Base-by-base conservation (phyloP, 2,329 filamentous ascomycete species). In the Colletotrichum liaoningense region DNA sequence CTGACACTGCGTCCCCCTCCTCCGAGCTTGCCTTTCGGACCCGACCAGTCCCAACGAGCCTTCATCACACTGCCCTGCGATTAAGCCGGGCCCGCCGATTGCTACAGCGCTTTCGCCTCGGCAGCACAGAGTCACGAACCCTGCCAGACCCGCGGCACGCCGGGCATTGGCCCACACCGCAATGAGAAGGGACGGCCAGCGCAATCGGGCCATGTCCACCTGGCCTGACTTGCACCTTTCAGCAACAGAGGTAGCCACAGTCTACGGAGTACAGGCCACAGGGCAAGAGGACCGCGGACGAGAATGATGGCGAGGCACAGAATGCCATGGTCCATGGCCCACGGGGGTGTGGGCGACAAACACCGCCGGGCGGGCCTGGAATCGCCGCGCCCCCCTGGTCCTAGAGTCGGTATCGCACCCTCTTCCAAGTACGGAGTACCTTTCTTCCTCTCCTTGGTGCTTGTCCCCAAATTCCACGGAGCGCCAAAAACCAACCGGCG, bases 101-200 rank as follows among this genome's bases (percentile, higher is more conserved):
- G 62, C 60, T 70, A 73, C 71, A 73, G 67, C 67, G 49, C 62
- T 63, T 49, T 58, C 60, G 46, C 62, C 67, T 70, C 67, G 71
- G 71, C 71, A 73, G 24, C 60, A 66, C 19, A 71, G 60, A 73
- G 62, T 73, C 71, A 70, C 67, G 22, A 62, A 60, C 71, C 71
- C 67, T 73, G 67, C 56, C 67, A 70, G 55, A 33, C 56, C 67
- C 67, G 60, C 56, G 24, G 67, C 56, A 68, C 71, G 56, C 71
- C 67, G 60, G 65, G 71, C 46, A 66, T 56, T 59, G 67, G 67
- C 62, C 71, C 67, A 73, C 67, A 66, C 46, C 24, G 62, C 49
- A 55, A 9, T 65, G 22, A 54, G 60, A 64, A 56, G 16, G 55
- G 46, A 52, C 69, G 67, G 70, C 52, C 46, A 49, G 65, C 63